Evolutionary conservation across 345 rosid species (phyloP).

Genomic region (Physaria fendleri): DNA sequence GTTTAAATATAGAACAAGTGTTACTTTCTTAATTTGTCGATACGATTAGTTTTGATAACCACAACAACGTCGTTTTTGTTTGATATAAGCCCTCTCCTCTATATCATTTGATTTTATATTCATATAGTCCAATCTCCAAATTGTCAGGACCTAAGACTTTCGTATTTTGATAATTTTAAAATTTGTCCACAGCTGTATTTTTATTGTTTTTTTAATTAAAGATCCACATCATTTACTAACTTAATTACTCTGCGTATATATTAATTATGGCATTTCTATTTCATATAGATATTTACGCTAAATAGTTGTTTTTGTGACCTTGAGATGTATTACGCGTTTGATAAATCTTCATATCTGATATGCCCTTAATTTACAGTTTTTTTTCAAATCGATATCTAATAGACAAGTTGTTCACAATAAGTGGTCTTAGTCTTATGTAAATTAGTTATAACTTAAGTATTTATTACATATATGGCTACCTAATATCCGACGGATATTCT

Average conservation of each 20-base stretch:
- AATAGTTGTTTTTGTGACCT: not conserved
- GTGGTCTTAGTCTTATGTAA: not conserved
- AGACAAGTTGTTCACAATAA: not conserved
- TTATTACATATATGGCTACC: not conserved
- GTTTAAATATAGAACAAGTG: slow-evolving; percentile 12
- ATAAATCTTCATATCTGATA: not conserved
- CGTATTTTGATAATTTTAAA: not conserved
- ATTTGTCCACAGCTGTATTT: not conserved
- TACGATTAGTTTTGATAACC: not conserved
- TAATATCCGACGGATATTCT: slow-evolving; percentile 12
- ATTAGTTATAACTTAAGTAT: not conserved
- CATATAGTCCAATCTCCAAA: not conserved
- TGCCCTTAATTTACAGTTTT: not conserved
- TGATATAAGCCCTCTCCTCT: slow-evolving; percentile 2
- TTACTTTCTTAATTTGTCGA: not conserved
- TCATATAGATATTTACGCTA: not conserved
- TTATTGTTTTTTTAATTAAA: too few relatives aligned
- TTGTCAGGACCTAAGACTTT: slow-evolving; percentile 1
- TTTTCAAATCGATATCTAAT: not conserved
- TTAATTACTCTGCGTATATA: not conserved
- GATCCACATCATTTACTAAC: not conserved
- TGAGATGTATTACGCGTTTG: not conserved
- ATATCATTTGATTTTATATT: slow-evolving; percentile 6
- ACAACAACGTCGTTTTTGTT: not conserved
- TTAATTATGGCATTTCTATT: not conserved